Evolutionary conservation across 2,329 filamentous ascomycete species (phyloP), one percentile per base, ranked within the genome.

Genomic region (Alternaria atra): DNA sequence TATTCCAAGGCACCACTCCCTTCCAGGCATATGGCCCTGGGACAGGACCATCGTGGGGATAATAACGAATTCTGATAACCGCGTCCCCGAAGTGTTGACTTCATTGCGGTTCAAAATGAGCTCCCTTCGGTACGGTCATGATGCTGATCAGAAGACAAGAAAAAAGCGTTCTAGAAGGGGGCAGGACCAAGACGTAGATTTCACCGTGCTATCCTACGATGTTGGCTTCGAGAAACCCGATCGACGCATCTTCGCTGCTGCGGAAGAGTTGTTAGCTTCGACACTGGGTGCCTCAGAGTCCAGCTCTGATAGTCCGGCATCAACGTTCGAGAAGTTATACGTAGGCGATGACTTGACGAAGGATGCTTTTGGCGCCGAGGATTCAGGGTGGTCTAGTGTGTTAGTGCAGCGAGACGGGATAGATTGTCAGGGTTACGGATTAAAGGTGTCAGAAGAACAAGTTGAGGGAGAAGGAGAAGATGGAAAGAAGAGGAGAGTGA

Each of bases 201-300:
- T 90, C 61, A 80, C 85, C 6, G 85, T 86, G 61, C 83, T 89
- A 72, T 90, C 87, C 17, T 90, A 90, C 64, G 87, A 90, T 66
- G 84, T 86, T 5, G 88, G 87, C 0, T 71, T 77, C 25, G 85
- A 86, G 65, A 91, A 91, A 72, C 89, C 89, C 0, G 80, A 87
- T 53, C 64, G 59, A 8, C 65, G 71, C 3, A 88, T 90, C 2
- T 91, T 90, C 62, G 73, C 80, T 1, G 83, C 86, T 0, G 88
- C 87, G 0, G 80, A 83, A 44, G 64, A 72, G 1, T 77, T 87
- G 79, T 70, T 84, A 15, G 55, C 61, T 2, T 63, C 73, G 4
- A 68, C 77, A 8, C 57, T 82, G 12, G 61, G 62, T 3, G 70
- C 64, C 30, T 23, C 7, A 3, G 30, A 12, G 5, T 67, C 68